These are phyloP conservation scores for Penicillium mononematosum DNA, from an alignment of 495 filamentous ascomycete genomes.

Conservation along the genomic window DNA sequence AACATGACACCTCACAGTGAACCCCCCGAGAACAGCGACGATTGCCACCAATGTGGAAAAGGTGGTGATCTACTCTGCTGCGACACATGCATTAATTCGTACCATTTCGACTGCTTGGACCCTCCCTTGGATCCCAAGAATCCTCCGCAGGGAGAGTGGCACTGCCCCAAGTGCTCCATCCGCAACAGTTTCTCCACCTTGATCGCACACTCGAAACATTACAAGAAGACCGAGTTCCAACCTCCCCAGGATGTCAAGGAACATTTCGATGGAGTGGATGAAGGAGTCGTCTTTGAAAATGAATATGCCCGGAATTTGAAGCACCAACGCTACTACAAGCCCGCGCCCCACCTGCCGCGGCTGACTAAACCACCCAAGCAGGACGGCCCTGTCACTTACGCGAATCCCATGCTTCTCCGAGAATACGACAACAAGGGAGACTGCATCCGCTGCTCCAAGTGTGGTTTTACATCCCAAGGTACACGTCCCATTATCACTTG, in stretches of 20 bases:
- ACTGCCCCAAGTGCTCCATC: constrained; percentile 70
- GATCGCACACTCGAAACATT: constrained; percentile 56
- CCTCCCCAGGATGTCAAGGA: constrained; percentile 67
- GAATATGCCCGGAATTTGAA: constrained; percentile 11
- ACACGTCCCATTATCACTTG: constrained; percentile 70
- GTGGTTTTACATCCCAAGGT: constrained; percentile 57
- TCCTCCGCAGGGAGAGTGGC: constrained; percentile 75
- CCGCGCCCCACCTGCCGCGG: constrained; percentile 30
- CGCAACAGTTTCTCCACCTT: constrained; percentile 58
- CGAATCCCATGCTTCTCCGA: constrained; percentile 47
- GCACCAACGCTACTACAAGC: constrained; percentile 21
- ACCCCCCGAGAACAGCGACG: constrained; percentile 73
- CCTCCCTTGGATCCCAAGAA: constrained; percentile 66
- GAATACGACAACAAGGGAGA: constrained; percentile 66
- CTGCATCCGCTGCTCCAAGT: constrained; percentile 67
- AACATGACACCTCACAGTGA: constrained; percentile 29
- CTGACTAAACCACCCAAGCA: constrained; percentile 29
- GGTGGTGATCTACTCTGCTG: constrained; percentile 88
- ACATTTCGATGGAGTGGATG: constrained; percentile 36
- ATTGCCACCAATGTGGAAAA: constrained; percentile 77
- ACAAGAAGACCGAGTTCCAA: constrained; percentile 69
- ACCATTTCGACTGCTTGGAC: constrained; percentile 82
- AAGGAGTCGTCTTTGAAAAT: constrained; percentile 11
- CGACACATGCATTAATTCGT: constrained; percentile 82
- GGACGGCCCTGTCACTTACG: constrained; percentile 17